Conservation (phyloP, 2,329 filamentous ascomycete species). For the Fusarium fujikuroi region DNA sequence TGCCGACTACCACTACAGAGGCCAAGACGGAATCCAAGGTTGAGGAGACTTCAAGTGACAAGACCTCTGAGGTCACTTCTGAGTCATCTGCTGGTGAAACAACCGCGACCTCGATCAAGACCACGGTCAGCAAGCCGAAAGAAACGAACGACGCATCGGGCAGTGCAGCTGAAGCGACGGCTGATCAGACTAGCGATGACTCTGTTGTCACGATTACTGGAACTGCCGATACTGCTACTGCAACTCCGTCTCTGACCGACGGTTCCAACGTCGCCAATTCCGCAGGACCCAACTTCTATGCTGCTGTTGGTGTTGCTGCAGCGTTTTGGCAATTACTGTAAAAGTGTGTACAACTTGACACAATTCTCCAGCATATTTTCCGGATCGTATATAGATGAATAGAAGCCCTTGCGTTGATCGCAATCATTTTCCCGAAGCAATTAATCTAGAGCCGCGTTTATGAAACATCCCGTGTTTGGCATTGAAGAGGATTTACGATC, state of each 20-base stretch:
- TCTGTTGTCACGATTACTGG: not conserved
- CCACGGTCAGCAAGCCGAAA: conserved; percentile 2
- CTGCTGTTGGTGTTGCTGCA: not conserved
- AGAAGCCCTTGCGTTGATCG: not conserved
- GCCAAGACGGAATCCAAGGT: not conserved
- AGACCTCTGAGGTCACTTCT: not conserved
- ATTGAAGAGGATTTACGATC: not conserved
- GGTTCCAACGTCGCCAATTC: conserved; percentile 10
- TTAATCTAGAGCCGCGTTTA: not conserved
- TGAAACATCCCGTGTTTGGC: conserved; percentile 3
- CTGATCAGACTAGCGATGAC: not conserved
- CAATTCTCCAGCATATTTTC: not conserved
- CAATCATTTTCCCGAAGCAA: not conserved
- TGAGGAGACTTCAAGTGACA: not conserved
- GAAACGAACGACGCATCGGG: not conserved
- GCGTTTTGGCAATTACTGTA: conserved; percentile 25
- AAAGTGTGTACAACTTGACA: not conserved
- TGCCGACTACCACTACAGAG: not conserved
- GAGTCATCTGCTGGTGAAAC: not conserved
- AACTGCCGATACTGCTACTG: not conserved
- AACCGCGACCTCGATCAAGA: not conserved
- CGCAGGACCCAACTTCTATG: not conserved
- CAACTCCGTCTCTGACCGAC: not conserved
- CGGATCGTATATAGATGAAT: not conserved
- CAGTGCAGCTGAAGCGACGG: not conserved